Evolutionary conservation across 1,139 yeast species (phyloP).

Genomic region (Protomyces inundatus): DNA sequence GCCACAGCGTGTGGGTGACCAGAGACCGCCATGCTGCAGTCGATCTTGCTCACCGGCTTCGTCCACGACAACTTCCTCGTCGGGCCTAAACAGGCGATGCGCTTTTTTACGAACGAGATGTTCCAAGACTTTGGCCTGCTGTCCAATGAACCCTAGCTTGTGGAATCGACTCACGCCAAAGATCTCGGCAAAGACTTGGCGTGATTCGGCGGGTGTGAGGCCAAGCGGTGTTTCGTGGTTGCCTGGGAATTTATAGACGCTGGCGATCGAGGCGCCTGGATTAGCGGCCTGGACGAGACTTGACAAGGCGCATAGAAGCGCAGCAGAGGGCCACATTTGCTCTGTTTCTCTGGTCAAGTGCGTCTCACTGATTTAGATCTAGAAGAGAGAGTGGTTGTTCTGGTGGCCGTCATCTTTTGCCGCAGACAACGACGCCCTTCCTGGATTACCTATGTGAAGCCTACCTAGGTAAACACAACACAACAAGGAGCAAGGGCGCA

Average conservation of each 20-base stretch:
- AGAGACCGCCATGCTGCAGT: conserved; percentile 1
- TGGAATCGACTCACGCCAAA: conserved; percentile 24
- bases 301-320: neutral
- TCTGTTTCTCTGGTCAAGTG: too few relatives aligned
- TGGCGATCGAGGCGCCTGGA: neutral
- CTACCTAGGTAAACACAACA: too few relatives aligned
- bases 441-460: too few relatives aligned
- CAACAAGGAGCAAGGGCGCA: too few relatives aligned
- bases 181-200: conserved; percentile 26
- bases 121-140: conserved; percentile 24
- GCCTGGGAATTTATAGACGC: conserved; percentile 16
- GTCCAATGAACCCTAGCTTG: conserved; percentile 25
- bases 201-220: conserved; percentile 19
- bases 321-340: neutral
- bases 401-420: too few relatives aligned
- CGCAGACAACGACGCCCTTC: too few relatives aligned
- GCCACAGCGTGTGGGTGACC: conserved; percentile 13
- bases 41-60: neutral
- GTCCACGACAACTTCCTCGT: neutral
- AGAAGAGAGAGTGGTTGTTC: too few relatives aligned
- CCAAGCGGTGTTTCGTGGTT: conserved; percentile 12
- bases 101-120: neutral
- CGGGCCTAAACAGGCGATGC: neutral
- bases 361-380: too few relatives aligned
- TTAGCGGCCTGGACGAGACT: neutral